phyloP scores from a whole-genome alignment of 2,329 filamentous ascomycete genomes.

The Phaeosphaeria sp. region DNA sequence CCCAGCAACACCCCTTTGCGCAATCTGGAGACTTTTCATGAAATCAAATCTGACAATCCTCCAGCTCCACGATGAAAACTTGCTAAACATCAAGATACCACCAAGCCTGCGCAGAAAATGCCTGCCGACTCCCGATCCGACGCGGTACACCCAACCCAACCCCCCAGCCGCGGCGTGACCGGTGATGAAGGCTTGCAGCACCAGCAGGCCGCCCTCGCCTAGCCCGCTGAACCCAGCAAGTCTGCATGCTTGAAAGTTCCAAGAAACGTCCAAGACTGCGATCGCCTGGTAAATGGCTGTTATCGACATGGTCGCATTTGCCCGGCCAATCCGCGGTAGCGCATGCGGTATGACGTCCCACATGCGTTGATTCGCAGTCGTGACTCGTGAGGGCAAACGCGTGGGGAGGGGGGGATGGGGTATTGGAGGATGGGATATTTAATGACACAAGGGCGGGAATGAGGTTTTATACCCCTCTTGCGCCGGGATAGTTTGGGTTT shows the following conservation, averaged over 20 bases:
- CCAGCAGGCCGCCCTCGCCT: neutral
- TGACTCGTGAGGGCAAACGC: neutral
- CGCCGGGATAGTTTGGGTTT: neutral
- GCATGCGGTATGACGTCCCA: neutral
- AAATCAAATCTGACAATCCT: no score
- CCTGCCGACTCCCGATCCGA: no score
- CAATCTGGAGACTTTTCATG: no score
- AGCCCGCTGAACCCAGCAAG: neutral
- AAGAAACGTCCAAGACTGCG: neutral
- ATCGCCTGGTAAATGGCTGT: neutral
- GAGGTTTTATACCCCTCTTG: neutral
- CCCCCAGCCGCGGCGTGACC: neutral
- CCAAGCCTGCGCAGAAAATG: no score
- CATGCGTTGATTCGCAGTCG: neutral
- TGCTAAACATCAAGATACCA: no score
- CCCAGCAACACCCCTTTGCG: no score
- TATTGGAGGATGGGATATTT: neutral
- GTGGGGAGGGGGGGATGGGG: constrained; percentile 1
- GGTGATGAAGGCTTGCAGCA: neutral
- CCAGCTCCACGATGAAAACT: no score
- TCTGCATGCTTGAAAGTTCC: no score
- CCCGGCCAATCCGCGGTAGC: neutral
- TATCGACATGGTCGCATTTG: neutral
- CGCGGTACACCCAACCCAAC: neutral
- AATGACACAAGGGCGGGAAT: neutral